Evolutionary conservation across 2,329 filamentous ascomycete species (phyloP).

Genomic region (Coleophoma cylindrospora): DNA sequence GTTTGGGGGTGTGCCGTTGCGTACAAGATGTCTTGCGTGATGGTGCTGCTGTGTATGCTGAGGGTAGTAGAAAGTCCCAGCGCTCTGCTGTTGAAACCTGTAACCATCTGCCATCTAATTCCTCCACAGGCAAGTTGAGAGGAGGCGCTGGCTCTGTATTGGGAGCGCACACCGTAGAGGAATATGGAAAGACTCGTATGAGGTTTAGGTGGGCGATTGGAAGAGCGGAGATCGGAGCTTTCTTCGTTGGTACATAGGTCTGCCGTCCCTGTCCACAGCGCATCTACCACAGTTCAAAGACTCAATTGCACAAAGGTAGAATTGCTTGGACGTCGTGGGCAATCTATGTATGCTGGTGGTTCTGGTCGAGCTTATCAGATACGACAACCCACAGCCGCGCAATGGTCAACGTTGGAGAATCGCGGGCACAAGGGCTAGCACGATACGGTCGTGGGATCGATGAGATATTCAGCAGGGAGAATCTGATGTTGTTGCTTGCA

Average conservation of each 20-base stretch:
- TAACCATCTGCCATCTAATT: constrained; percentile 67
- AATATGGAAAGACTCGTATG: constrained; percentile 3
- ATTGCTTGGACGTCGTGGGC: too few relatives aligned
- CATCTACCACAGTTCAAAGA: constrained; percentile 16
- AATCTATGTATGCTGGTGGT: too few relatives aligned
- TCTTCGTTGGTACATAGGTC: constrained; percentile 29
- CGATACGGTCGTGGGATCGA: too few relatives aligned
- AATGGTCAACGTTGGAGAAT: too few relatives aligned
- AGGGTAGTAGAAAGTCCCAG: constrained; percentile 53
- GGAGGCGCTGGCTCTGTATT: constrained; percentile 17
- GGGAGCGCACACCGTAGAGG: constrained; percentile 16
- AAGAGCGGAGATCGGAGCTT: constrained; percentile 21
- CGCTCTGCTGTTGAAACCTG: constrained; percentile 54
- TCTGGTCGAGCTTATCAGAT: too few relatives aligned
- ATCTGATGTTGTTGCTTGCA: too few relatives aligned
- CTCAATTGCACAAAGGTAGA: too few relatives aligned
- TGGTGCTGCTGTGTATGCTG: constrained; percentile 30
- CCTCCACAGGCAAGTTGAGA: constrained; percentile 16
- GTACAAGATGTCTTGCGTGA: constrained; percentile 40
- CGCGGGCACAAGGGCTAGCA: too few relatives aligned
- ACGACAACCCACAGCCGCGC: too few relatives aligned
- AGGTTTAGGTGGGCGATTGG: constrained; percentile 20
- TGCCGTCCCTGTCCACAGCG: constrained; percentile 15
- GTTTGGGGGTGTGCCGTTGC: constrained; percentile 37
- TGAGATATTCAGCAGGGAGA: too few relatives aligned